Base-by-base conservation (phyloP, 148 eudicot genomes). In the Linanthus parryae region DNA sequence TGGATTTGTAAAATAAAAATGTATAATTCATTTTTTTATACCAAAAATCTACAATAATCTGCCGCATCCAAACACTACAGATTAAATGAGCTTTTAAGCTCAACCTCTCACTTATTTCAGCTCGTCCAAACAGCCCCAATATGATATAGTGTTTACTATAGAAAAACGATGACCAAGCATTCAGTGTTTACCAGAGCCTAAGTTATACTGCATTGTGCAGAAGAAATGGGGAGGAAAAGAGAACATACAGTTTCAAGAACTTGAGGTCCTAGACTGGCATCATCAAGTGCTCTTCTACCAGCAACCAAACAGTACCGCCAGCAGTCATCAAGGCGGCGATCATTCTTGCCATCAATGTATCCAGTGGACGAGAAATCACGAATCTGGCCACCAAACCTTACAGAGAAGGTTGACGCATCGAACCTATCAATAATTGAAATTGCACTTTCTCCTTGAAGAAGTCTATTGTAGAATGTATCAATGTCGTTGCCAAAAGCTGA, bases 261-360 rank as follows among this genome's bases (percentile, higher is more conserved):
- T 59, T 66, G 46, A n/a, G 73, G 65, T 8, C 75, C 72, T 8
- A 79, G 80, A 42, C 27, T 37, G 33, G 84, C 75, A 66, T 79
- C 73, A 1, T 54, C 71, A 41, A 78, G 83, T 17, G 80, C 84
- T 30, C 47, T 71, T 34, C 39, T 71, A 1, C 84, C 84, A 16
- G 84, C 84, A 55, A 79, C 80, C 38, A 74, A 47, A 44, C 77
- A 74, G 44, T 79, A 79, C 37, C 76, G 48, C 73, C 76, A 61
- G 60, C 72, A 62, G 36, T 71, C 71, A 51, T 79, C 80, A 4
- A 79, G 57, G 3, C 79, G 77, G 14, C 77, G 69, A 35, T 74
- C 80, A 50, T 74, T 79, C 61, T 74, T 75, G 17, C 77, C 77
- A 53, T 79, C 78, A 42, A 79, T 66, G 52, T 68, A 79, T 15